Evolutionary conservation across 495 filamentous ascomycete species (phyloP), one percentile per base, ranked within the genome.

Genomic region (Aspergillus sclerotioniger): DNA sequence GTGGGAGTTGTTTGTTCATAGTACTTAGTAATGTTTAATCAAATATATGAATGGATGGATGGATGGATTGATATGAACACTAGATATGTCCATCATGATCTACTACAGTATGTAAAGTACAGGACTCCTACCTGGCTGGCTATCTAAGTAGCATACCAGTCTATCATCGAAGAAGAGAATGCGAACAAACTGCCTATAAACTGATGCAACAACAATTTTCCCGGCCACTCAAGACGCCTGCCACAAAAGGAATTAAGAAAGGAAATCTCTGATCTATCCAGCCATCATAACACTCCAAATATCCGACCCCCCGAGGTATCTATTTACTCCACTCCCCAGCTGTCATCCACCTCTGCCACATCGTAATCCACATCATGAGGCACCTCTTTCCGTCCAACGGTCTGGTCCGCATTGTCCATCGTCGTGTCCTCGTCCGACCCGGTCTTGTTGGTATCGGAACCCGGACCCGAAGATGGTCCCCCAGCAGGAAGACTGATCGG

Each of bases 311-410:
- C 62, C 15, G 60, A 56, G 67, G 69, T 33, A 51, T 41, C 17
- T 8, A 32, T 43, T 44, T 48, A 66, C 56, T 65, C 49, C 19
- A 53, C 62, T 0, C 67, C 71, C 76, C 79, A 80, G 35, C 64
- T 68, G 59, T 83, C 79, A 54, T 82, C 80, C 51, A 69, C 71
- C 67, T 82, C 79, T 0, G 79, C 79, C 64, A 81, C 78, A 61
- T 81, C 80, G 52, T 79, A 80, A 63, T 82, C 79, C 49, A 80
- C 75, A 50, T 81, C 52, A 29, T 59, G 67, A 5, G 12, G 8
- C 33, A 57, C 66, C 13, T 65, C 61, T 46, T 62, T 67, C 17
- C 53, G 59, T 12, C 54, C 58, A 4, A 58, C 66, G 8, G 62
- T 54, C 28, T 66, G 64, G 37, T 64, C 67, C 8, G 60, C 49